Percentiles rank a stretch among this genome's conserved stretches.
phyloP scores from a whole-genome alignment of 108 stramenopile genomes.

The Pseudonitzschia multistriata region DNA sequence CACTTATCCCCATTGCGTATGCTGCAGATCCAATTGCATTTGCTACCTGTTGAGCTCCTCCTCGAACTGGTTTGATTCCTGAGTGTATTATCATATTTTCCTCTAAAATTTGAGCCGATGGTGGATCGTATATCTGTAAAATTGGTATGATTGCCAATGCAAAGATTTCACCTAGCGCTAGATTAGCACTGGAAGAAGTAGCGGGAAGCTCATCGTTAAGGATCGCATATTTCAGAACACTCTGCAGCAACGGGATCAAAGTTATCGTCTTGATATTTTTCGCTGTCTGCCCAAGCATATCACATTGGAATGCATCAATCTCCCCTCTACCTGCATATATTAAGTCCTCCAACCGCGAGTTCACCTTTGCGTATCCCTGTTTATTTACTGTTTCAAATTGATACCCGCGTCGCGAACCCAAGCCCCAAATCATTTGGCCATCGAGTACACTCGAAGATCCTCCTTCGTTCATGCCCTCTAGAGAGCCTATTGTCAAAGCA shows the following conservation, averaged over 20 bases:
- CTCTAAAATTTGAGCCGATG: conserved; percentile 48
- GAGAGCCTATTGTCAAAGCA: conserved; percentile 73
- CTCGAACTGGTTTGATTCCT: conserved; percentile 43
- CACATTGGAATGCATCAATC: conserved; percentile 54
- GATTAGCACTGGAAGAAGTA: conserved; percentile 33
- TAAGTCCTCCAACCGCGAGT: conserved; percentile 58
- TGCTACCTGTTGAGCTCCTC: conserved; percentile 69
- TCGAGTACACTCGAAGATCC: conserved; percentile 66
- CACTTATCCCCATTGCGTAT: conserved; percentile 51
- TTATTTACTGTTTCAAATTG: conserved; percentile 67
- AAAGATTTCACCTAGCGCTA: conserved; percentile 61
- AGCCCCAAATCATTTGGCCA: conserved; percentile 71
- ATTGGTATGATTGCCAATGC: conserved; percentile 71
- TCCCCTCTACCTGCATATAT: conserved; percentile 71
- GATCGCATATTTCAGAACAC: conserved; percentile 65
- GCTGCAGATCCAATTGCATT: conserved; percentile 57
- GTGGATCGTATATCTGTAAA: conserved; percentile 43
- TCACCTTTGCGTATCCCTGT: conserved; percentile 48
- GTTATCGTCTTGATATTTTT: conserved; percentile 48
- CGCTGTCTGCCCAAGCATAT: conserved; percentile 50
- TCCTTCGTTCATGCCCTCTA: conserved; percentile 62
- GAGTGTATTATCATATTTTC: conserved; percentile 59
- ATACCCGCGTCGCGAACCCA: conserved; percentile 65
- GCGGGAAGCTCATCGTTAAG: conserved; percentile 39
- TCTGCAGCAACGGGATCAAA: conserved; percentile 73